These are phyloP conservation scores for Salvia splendens DNA, from an alignment of 257 asterid genomes.

Conservation along the genomic window DNA sequence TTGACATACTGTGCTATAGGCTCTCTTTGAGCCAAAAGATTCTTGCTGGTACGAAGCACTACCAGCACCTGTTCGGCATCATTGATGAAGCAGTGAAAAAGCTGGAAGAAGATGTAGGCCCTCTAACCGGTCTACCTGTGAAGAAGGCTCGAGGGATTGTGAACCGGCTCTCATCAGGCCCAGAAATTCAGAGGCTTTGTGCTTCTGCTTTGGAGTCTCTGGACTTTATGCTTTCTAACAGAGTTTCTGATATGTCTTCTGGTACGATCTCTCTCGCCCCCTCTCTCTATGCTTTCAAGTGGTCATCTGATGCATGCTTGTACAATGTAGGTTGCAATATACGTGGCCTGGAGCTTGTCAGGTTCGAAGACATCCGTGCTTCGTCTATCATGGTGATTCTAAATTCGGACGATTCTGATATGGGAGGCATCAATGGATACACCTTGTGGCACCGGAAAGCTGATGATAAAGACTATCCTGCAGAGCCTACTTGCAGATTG, in stretches of 20 bases:
- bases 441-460: conserved; percentile 72
- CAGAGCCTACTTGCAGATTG: conserved; percentile 63
- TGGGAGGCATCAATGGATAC: conserved; percentile 31
- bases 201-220: conserved; percentile 73
- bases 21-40: conserved; percentile 70
- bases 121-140: conserved; percentile 65
- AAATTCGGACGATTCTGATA: conserved; percentile 34
- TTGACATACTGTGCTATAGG: conserved; percentile 75
- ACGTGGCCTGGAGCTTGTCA: conserved; percentile 52
- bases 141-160: conserved; percentile 83
- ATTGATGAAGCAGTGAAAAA: conserved; percentile 60
- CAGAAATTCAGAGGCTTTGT: conserved; percentile 65
- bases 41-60: conserved; percentile 66
- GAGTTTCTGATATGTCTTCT: conserved; percentile 45
- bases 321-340: conserved; percentile 43
- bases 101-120: conserved; percentile 76
- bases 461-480: conserved; percentile 53
- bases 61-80: conserved; percentile 52
- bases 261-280: conserved; percentile 42
- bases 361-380: conserved; percentile 52
- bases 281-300: conserved; percentile 9
- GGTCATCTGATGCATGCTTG: conserved; percentile 18
- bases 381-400: conserved; percentile 44
- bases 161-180: conserved; percentile 77
- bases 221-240: conserved; percentile 53